These are phyloP conservation scores for Clavispora fructus DNA, from an alignment of 805 yeast species.

Conservation along the genomic window DNA sequence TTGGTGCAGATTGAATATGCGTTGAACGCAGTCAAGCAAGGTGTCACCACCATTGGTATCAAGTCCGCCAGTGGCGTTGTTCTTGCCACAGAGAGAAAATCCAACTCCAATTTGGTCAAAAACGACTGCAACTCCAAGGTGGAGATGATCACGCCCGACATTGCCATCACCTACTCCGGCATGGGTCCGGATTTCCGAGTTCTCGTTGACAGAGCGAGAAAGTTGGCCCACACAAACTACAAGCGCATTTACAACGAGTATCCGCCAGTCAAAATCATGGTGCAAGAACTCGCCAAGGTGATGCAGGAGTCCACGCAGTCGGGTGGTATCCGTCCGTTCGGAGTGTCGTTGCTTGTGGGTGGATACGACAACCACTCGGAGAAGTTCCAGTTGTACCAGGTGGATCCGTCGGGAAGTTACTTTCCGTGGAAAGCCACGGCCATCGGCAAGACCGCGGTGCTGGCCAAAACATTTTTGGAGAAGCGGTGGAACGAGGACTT, in stretches of 20 bases:
- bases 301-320: conserved; percentile 99
- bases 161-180: conserved; percentile 95
- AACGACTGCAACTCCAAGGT: conserved; percentile 73
- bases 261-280: conserved; percentile 93
- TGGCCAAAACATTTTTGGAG: conserved; percentile 96
- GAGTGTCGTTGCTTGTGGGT: conserved; percentile 90
- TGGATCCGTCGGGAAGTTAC: conserved; percentile 96
- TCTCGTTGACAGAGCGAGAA: conserved; percentile 87
- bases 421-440: conserved; percentile 99
- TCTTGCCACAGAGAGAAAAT: conserved; percentile 92
- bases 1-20: conserved; percentile 98
- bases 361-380: conserved; percentile 81
- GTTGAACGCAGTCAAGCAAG: conserved; percentile 93
- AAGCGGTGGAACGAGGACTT: conserved; percentile 97
- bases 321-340: conserved; percentile 99
- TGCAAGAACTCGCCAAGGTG: conserved; percentile 89
- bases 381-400: conserved; percentile 79
- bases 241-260: conserved; percentile 92
- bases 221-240: conserved; percentile 86
- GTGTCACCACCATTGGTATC: conserved; percentile 94
- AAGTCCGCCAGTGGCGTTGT: conserved; percentile 93
- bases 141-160: conserved; percentile 83
- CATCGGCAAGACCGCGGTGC: conserved; percentile 89
- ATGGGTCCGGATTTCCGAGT: conserved; percentile 99
- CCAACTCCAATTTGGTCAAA: conserved; percentile 72